Evolutionary conservation across 495 filamentous ascomycete genomes (phyloP), one percentile per base, ranked within the genome.

Genomic region (Aspergillus leporis): DNA sequence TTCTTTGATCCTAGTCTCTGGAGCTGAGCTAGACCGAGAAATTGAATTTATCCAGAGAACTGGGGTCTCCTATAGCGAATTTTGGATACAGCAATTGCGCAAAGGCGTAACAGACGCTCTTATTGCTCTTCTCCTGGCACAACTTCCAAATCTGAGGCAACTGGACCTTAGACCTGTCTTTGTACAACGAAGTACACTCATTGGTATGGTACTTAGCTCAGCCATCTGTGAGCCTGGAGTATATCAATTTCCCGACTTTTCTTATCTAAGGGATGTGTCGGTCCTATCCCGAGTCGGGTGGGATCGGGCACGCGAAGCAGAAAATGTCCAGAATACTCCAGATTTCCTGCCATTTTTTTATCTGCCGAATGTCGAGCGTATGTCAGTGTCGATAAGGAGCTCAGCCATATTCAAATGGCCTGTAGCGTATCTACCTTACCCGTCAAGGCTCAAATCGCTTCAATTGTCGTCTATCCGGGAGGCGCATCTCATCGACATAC

Each of bases 291-390:
- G 28, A 41, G 4, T 1, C n/a, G 14, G 1, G n/a, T n/a, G 22
- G n/a, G 56, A 65, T 30, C 10, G 55, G 30, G 51, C 38, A 9
- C 47, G 60, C 4, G 52, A 51, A n/a, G n/a, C 8, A 56, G 23
- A 34, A 46, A 55, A 7, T n/a, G 41, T 52, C 55, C 61, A 54
- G 38, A 63, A 64, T 34, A 68, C 62, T 0, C 55, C 47, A 18
- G 65, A 61, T 40, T n/a, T 61, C 55, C 45, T 68, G 13, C 56
- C 62, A 16, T 53, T 64, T 19, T 57, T 68, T 38, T 65, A 68
- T 52, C 53, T 67, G 34, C 61, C 61, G 18, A 55, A 50, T 38
- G n/a, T 67, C 32, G 30, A 56, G 49, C 52, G 30, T 21, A 21
- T 67, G 19, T 58, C 52, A 23, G 50, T 51, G 46, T 56, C 55